Conservation (phyloP, 2,329 filamentous ascomycete species). For the Exophiala spinifera region DNA sequence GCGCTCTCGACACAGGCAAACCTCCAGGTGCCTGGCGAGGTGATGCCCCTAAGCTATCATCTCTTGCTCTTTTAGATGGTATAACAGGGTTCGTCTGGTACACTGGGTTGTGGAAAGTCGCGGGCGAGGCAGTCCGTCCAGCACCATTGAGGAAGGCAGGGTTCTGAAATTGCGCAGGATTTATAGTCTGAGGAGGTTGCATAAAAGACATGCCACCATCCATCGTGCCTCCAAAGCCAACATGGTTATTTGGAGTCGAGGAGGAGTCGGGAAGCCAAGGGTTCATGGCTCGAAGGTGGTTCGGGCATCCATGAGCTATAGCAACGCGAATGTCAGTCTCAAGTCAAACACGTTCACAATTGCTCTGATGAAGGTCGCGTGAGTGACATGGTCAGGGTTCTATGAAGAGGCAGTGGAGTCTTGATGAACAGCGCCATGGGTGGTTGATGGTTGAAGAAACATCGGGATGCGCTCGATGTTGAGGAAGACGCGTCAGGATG, state of each 20-base stretch:
- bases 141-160: conserved; percentile 73
- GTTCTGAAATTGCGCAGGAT: conserved; percentile 52
- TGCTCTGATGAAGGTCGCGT: conserved; percentile 10
- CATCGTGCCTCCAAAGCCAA: conserved; percentile 45
- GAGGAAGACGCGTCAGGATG: conserved; percentile 19
- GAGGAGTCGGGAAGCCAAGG: conserved; percentile 50
- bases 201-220: conserved; percentile 50
- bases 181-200: conserved; percentile 46
- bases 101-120: conserved; percentile 66
- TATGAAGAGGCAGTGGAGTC: neutral
- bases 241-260: conserved; percentile 49
- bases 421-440: conserved; percentile 9
- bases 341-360: conserved; percentile 9
- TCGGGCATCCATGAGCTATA: conserved; percentile 45
- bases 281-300: conserved; percentile 49
- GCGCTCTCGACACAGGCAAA: conserved; percentile 79
- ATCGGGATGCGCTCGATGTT: conserved; percentile 3
- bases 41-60: conserved; percentile 81
- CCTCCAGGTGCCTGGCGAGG: conserved; percentile 72
- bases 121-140: conserved; percentile 77
- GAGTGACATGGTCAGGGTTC: neutral
- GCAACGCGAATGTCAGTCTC: conserved; percentile 33
- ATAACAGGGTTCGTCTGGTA: conserved; percentile 84
- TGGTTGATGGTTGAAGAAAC: conserved; percentile 9
- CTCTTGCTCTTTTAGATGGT: conserved; percentile 81